Percentiles rank a stretch among this genome's conserved stretches.
These are phyloP conservation scores for Leccinum subtestaceum DNA, from an alignment of 768 basidiomycete species.

Conservation along the genomic window DNA sequence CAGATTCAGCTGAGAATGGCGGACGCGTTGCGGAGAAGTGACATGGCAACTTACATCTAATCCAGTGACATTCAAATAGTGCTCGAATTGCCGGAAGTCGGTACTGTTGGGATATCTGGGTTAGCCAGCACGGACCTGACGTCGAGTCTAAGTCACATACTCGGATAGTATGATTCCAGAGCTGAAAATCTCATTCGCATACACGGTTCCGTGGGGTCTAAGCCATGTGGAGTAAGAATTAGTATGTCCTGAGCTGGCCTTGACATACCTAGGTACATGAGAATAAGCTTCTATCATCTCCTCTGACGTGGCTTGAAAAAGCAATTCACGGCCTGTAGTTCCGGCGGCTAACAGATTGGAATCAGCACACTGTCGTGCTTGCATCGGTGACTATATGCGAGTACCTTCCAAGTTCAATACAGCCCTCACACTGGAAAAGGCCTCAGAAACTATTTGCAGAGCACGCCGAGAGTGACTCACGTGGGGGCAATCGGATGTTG, in stretches of 20 bases:
- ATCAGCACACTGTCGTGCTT: constrained; percentile 3
- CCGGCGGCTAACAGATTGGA: constrained; percentile 62
- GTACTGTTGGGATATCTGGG: constrained; percentile 50
- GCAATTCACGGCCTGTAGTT: constrained; percentile 78
- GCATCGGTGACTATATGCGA: background rate
- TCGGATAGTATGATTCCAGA: constrained; percentile 90
- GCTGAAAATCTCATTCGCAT: constrained; percentile 90
- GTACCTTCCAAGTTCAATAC: constrained; percentile 86
- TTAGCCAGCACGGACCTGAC: constrained; percentile 6
- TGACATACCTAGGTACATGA: constrained; percentile 83
- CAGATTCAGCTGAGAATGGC: constrained; percentile 1
- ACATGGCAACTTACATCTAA: constrained; percentile 63
- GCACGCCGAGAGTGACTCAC: constrained; percentile 39
- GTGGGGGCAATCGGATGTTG: constrained; percentile 74
- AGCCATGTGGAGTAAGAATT: constrained; percentile 34
- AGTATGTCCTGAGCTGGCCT: constrained; percentile 15
- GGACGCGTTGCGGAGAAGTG: background rate
- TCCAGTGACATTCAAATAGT: constrained; percentile 87
- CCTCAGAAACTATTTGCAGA: constrained; percentile 4
- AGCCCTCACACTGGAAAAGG: constrained; percentile 37
- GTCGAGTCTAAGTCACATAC: constrained; percentile 40
- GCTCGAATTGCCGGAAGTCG: constrained; percentile 91
- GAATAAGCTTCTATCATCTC: constrained; percentile 94
- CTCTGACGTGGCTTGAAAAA: constrained; percentile 95
- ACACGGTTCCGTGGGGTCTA: constrained; percentile 83